Percentiles rank a stretch among this genome's conserved stretches.
Evolutionary conservation across 805 yeast species (phyloP).

Genomic region (Yarrowia yakushimensis): DNA sequence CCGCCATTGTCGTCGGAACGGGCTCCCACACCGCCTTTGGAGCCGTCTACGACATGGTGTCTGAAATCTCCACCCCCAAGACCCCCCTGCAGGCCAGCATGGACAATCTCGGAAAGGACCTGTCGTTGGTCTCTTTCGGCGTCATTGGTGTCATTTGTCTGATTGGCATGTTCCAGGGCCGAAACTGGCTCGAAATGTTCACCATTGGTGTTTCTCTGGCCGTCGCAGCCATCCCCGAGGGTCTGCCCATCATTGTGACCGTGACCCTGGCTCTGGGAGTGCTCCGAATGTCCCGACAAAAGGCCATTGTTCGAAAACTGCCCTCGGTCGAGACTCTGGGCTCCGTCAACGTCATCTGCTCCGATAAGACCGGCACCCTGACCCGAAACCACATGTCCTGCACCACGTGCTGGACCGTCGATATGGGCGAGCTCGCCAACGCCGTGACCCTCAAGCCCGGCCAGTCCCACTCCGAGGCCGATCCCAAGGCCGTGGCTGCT

Average conservation of each 20-base stretch:
- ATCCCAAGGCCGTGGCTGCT: slow-evolving; percentile 4
- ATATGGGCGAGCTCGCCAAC: slow-evolving; percentile 35
- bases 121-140: slow-evolving; percentile 76
- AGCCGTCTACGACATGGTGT: slow-evolving; percentile 91
- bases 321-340: slow-evolving; percentile 96
- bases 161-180: slow-evolving; percentile 86
- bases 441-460: slow-evolving; percentile 7
- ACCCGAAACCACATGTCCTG: slow-evolving; percentile 92
- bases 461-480: background rate
- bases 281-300: slow-evolving; percentile 88
- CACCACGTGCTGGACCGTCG: slow-evolving; percentile 75
- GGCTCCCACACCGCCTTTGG: slow-evolving; percentile 92
- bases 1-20: slow-evolving; percentile 90
- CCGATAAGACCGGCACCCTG: slow-evolving; percentile 87
- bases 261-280: slow-evolving; percentile 96
- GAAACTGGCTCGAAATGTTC: slow-evolving; percentile 96
- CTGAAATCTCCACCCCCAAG: slow-evolving; percentile 91
- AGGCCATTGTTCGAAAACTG: slow-evolving; percentile 88
- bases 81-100: slow-evolving; percentile 93
- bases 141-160: slow-evolving; percentile 90
- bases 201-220: slow-evolving; percentile 96
- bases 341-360: slow-evolving; percentile 87
- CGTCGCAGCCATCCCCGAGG: slow-evolving; percentile 99
- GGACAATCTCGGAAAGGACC: slow-evolving; percentile 92
- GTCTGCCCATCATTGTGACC: slow-evolving; percentile 95